Conservation (phyloP, 2,329 filamentous ascomycete species). For the Colletotrichum viniferum region DNA sequence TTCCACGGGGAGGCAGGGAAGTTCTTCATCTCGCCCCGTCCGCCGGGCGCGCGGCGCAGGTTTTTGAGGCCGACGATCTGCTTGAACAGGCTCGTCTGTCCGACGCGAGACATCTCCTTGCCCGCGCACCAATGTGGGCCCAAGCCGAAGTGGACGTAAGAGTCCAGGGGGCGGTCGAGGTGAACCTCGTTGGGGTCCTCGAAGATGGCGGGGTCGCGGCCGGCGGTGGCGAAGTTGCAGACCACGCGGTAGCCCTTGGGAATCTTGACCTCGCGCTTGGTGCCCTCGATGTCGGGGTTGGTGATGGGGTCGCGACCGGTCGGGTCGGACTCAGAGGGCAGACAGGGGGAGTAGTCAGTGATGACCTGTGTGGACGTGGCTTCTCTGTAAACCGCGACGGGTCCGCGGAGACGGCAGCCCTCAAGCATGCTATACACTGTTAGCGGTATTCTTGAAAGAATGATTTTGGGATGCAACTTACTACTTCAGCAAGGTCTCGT, state of each 20-base stretch:
- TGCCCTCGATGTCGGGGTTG: conserved; percentile 19
- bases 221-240: conserved; percentile 53
- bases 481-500: conserved; percentile 45
- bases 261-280: conserved; percentile 12
- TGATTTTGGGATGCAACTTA: conserved; percentile 20
- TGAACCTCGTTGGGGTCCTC: conserved; percentile 54
- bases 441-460: neutral
- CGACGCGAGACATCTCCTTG: conserved; percentile 39
- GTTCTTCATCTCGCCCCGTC: conserved; percentile 27
- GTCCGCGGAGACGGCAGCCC: conserved; percentile 58
- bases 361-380: conserved; percentile 36
- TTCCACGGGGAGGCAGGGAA: conserved; percentile 22
- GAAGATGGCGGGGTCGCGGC: conserved; percentile 51
- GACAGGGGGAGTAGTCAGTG: conserved; percentile 27
- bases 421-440: conserved; percentile 49
- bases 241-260: conserved; percentile 52
- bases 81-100: conserved; percentile 27
- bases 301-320: conserved; percentile 16
- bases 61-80: conserved; percentile 26
- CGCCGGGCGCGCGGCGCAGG: conserved; percentile 26
- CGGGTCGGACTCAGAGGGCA: conserved; percentile 22
- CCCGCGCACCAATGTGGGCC: conserved; percentile 49
- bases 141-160: conserved; percentile 57
- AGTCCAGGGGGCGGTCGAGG: conserved; percentile 52
- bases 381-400: conserved; percentile 54